These are phyloP conservation scores for Blepharisma undulans DNA, from an alignment of 169 alveolate genomes.

Conservation along the genomic window DNA sequence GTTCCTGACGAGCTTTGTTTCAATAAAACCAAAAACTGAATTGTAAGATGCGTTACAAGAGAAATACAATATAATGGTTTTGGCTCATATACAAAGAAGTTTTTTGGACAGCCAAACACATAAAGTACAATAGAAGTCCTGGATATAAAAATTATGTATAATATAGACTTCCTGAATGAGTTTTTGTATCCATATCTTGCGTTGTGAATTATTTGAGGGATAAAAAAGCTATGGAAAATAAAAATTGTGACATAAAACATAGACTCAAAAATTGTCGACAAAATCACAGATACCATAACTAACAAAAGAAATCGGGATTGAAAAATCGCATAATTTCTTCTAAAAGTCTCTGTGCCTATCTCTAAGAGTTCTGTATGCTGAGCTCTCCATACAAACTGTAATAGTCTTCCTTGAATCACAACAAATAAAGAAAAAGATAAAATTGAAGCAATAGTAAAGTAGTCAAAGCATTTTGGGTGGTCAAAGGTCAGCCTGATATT, in stretches of 20 bases:
- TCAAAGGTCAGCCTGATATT: neutral
- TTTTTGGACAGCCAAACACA: slow-evolving; percentile 46
- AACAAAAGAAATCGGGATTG: neutral
- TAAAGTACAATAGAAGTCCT: slow-evolving; percentile 19
- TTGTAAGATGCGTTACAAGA: neutral
- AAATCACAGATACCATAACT: neutral
- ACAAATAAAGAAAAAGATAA: neutral
- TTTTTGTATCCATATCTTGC: slow-evolving; percentile 19
- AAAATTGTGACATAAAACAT: neutral
- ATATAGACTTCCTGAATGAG: neutral
- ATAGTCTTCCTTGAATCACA: neutral
- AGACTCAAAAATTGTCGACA: neutral
- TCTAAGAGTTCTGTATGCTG: neutral
- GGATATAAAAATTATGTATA: neutral
- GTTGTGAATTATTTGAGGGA: slow-evolving; percentile 21
- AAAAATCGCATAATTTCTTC: neutral
- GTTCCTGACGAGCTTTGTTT: slow-evolving; percentile 60
- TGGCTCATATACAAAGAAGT: slow-evolving; percentile 40
- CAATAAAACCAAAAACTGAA: slow-evolving; percentile 39
- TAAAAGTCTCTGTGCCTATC: neutral
- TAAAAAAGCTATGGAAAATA: neutral
- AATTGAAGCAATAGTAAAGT: neutral
- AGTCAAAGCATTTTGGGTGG: neutral
- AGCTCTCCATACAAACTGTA: neutral
- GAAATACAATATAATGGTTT: neutral